Percentiles rank a stretch among this genome's conserved stretches.
Conservation (phyloP, 768 basidiomycete species). For the Amyloporia xantha region DNA sequence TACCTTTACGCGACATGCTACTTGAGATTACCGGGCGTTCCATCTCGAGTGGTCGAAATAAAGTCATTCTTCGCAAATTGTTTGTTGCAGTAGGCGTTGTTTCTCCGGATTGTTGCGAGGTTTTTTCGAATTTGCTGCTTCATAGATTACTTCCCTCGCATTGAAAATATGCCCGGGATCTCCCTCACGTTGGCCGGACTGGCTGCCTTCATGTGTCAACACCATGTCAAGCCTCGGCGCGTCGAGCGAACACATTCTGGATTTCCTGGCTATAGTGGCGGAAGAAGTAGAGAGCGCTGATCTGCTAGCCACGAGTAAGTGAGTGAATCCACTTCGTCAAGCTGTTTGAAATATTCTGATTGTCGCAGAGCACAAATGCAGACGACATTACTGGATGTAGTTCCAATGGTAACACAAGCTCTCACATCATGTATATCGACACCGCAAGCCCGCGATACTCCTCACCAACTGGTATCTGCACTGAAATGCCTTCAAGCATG, state of each 20-base stretch:
- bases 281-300: conserved; percentile 78
- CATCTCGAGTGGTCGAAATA: conserved; percentile 49
- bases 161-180: conserved; percentile 58
- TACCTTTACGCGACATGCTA: conserved; percentile 56
- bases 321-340: conserved; percentile 24
- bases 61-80: conserved; percentile 77
- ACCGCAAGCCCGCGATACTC: conserved; percentile 23
- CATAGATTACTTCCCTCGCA: conserved; percentile 60
- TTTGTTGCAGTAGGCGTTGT: conserved; percentile 69
- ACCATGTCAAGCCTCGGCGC: conserved; percentile 56
- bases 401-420: conserved; percentile 64
- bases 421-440: conserved; percentile 50
- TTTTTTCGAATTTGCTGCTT: background rate
- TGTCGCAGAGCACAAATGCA: conserved; percentile 51
- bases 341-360: background rate
- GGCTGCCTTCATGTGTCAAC: conserved; percentile 62
- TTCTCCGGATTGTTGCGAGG: background rate
- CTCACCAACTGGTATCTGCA: conserved; percentile 56
- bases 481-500: conserved; percentile 80
- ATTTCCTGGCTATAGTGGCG: conserved; percentile 77
- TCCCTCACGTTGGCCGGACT: conserved; percentile 64
- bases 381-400: conserved; percentile 59
- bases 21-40: conserved; percentile 66
- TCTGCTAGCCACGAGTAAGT: conserved; percentile 69
- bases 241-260: conserved; percentile 53